Evolutionary conservation across 176 grass and related monocot species (phyloP).

Genomic region (Aegilops umbellulata): DNA sequence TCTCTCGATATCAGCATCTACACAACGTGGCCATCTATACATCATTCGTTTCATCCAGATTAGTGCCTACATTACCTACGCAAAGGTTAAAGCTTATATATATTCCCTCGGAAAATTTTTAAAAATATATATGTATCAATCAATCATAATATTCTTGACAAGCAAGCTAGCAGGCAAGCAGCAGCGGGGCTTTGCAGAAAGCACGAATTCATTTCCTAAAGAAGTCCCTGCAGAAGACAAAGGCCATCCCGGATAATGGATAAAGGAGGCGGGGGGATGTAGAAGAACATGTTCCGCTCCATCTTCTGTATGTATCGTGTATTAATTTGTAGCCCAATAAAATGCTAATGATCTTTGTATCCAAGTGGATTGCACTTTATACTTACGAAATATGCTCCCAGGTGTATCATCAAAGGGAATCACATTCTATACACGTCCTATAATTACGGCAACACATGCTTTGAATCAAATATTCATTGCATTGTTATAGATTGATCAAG

Average conservation of each 20-base stretch:
- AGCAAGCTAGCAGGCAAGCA: not conserved
- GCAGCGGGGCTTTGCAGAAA: not conserved
- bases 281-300: not conserved
- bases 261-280: not conserved
- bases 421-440: not conserved
- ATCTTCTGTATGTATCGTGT: not conserved
- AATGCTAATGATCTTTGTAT: not conserved
- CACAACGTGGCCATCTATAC: not conserved
- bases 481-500: not conserved
- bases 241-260: slow-evolving; percentile 18
- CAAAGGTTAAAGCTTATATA: not conserved
- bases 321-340: not conserved
- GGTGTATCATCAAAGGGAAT: not conserved
- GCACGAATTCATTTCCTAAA: slow-evolving; percentile 15
- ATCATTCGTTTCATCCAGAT: not conserved
- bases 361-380: not conserved
- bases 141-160: slow-evolving; percentile 8
- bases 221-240: not conserved
- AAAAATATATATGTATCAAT: too few relatives aligned
- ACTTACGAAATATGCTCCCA: not conserved
- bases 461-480: not conserved
- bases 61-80: not conserved
- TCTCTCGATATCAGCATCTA: slow-evolving; percentile 28
- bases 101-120: too few relatives aligned
- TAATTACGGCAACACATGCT: not conserved